These are phyloP conservation scores for Globisporangium cylindrosporum DNA, from an alignment of 352 stramenopile species.

Conservation along the genomic window DNA sequence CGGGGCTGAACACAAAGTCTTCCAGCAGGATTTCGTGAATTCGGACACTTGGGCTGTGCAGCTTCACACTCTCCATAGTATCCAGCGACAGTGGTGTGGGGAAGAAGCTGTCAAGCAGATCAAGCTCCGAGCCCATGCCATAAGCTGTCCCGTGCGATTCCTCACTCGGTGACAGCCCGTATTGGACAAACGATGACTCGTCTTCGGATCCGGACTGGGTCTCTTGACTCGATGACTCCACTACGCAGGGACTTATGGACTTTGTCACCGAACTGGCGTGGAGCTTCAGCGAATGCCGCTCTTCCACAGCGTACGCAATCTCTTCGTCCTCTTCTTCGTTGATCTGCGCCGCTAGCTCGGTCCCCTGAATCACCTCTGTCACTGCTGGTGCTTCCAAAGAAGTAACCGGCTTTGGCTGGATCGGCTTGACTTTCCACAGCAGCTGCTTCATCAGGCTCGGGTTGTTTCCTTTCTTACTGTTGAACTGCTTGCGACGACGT, in stretches of 20 bases:
- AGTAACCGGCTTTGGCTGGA: background rate
- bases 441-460: constrained; percentile 52
- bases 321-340: constrained; percentile 38
- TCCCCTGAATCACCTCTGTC: constrained; percentile 1
- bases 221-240: constrained; percentile 62
- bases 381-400: constrained; percentile 16
- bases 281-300: constrained; percentile 42
- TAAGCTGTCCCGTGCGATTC: background rate
- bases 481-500: constrained; percentile 13
- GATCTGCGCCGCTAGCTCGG: background rate
- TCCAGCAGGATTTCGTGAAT: constrained; percentile 37
- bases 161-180: constrained; percentile 16
- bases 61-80: background rate
- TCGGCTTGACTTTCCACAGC: constrained; percentile 56
- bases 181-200: constrained; percentile 35
- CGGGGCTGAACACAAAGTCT: constrained; percentile 35
- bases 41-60: constrained; percentile 8
- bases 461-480: constrained; percentile 6
- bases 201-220: constrained; percentile 71
- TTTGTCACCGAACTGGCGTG: constrained; percentile 25
- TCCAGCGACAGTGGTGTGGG: constrained; percentile 30
- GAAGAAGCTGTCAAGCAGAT: constrained; percentile 18
- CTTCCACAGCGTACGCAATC: constrained; percentile 29
- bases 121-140: background rate
- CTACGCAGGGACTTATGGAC: constrained; percentile 20